Evolutionary conservation across 306 rosid species (phyloP), one percentile per base, ranked within the genome.

Genomic region (Purshia tridentata): DNA sequence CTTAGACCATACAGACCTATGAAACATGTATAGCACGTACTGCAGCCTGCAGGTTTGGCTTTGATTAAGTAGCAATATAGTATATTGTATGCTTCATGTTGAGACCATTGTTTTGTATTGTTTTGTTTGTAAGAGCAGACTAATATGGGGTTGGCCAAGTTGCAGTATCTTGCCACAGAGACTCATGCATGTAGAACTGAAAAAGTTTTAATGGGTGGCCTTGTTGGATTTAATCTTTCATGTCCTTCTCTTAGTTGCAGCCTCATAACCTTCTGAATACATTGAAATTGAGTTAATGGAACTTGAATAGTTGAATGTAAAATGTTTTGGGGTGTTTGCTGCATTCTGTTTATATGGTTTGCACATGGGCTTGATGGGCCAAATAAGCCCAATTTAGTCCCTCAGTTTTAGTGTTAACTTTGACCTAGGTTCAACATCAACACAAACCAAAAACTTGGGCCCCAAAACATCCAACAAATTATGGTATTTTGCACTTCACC

Each of bases 381-480:
- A 6, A 16, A 37, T 39, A 48, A 68, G 49, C 16, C 39, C 62
- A 39, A 12, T 39, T 9, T 52, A 69, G 4, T 50, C 18, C 39
- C 60, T 9, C 20, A 67, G 10, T 67, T 68, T 0, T 16, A 9
- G 29, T 50, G 9, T 35, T 9, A 50, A 68, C 72, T 18, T 18
- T 69, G 42, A 69, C 52, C 6, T 69, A 9, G 49, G 37, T 52
- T 69, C 62, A 52, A 54, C 74, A 53, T 39, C 62, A 6, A 11
- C 42, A 18, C 59, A 69, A 40, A 69, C 63, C 41, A 54, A 41
- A 42, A 18, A 18, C 8, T 19, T 54, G 40, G 5, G 62, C 37
- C 50, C n/a, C 62, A 40, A 69, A 19, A 16, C 10, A 52, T 56
- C 19, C 15, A 18, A 41, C 13, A 40, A 20, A 18, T 12, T 3